Percentiles rank a stretch among this genome's conserved stretches.
phyloP scores from a whole-genome alignment of 805 yeast species.

The Ogataea minuta region DNA sequence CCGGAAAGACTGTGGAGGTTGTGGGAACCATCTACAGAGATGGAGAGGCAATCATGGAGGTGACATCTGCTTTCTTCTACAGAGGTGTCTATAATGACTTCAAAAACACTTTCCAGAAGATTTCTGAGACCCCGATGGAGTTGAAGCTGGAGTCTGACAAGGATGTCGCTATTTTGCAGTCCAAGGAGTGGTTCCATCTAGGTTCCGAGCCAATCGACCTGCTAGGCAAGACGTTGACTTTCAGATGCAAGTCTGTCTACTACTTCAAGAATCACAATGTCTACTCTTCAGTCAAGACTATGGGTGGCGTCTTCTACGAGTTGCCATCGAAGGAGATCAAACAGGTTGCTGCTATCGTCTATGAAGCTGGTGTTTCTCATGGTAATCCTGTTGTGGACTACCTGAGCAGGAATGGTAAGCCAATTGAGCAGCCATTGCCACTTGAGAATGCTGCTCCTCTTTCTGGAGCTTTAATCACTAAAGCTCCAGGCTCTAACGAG shows the following conservation, averaged over 20 bases:
- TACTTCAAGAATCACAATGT: conserved; percentile 74
- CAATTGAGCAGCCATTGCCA: conserved; percentile 89
- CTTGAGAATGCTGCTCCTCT: conserved; percentile 91
- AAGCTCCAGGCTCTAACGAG: conserved; percentile 95
- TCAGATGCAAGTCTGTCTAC: conserved; percentile 84
- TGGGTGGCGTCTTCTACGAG: conserved; percentile 83
- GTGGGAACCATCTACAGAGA: conserved; percentile 82
- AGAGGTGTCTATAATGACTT: conserved; percentile 88
- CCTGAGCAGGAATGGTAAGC: conserved; percentile 84
- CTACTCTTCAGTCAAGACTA: conserved; percentile 75
- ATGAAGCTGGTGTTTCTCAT: conserved; percentile 87
- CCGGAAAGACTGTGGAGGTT: conserved; percentile 95
- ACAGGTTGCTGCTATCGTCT: conserved; percentile 78
- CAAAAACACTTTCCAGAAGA: conserved; percentile 88
- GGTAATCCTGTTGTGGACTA: conserved; percentile 98
- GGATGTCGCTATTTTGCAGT: conserved; percentile 88
- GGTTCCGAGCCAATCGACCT: conserved; percentile 66
- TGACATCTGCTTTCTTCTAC: conserved; percentile 92
- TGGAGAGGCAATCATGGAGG: conserved; percentile 83
- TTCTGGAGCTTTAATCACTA: conserved; percentile 58
- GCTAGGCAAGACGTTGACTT: conserved; percentile 75
- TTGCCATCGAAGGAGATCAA: conserved; percentile 87
- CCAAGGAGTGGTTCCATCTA: conserved; percentile 97
- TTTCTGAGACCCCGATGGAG: conserved; percentile 83
- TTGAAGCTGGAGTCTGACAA: conserved; percentile 68